Percentiles rank a stretch among this genome's conserved stretches.
Evolutionary conservation across 768 basidiomycete species (phyloP).

Genomic region (Mrakia blollopis): DNA sequence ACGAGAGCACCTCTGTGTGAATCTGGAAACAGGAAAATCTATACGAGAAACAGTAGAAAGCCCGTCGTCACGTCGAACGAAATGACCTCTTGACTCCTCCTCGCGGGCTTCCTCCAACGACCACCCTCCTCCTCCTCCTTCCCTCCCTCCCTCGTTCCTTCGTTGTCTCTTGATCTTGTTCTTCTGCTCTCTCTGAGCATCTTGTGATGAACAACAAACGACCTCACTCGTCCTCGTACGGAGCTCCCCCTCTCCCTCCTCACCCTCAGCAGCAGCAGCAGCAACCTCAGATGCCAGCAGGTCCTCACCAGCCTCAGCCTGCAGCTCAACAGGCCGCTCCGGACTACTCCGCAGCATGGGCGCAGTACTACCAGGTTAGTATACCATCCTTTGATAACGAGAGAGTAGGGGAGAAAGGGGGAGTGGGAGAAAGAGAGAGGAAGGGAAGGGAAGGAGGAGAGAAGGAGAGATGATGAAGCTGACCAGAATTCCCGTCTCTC

Average conservation of each 20-base stretch:
- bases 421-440: not conserved
- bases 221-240: conserved; percentile 19
- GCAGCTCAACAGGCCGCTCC: conserved; percentile 13
- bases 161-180: not conserved
- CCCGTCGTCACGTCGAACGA: not conserved
- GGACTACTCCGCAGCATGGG: conserved; percentile 26
- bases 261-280: not conserved
- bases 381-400: not conserved
- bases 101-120: not conserved
- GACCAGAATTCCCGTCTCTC: not conserved
- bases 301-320: not conserved
- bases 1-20: too few species aligned
- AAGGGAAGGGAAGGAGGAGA: not conserved
- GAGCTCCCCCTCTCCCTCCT: conserved; percentile 1
- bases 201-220: conserved; percentile 19
- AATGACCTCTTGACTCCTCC: not conserved
- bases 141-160: not conserved
- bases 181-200: not conserved
- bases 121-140: not conserved
- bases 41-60: too few species aligned
- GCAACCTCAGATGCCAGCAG: not conserved
- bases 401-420: too few species aligned
- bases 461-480: conserved; percentile 8
- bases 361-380: conserved; percentile 19
- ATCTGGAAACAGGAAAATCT: too few species aligned